Percentiles rank a stretch among this genome's conserved stretches.
Conservation (phyloP, 1,139 yeast species). For the Blastobotrys aristatus region DNA sequence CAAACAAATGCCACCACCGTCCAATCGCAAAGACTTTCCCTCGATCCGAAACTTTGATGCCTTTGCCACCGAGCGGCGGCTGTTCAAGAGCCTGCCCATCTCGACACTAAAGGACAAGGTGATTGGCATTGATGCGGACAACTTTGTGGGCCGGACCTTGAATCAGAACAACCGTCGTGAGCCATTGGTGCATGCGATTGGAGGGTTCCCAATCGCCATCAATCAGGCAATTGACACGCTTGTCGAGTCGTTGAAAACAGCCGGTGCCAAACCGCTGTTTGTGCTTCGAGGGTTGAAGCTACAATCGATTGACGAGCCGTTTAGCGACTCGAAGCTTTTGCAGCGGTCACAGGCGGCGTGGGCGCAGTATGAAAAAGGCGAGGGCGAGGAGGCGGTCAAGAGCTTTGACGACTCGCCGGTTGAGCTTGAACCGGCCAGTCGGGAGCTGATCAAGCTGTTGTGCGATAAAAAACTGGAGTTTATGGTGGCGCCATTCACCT, state of each 20-base stretch:
- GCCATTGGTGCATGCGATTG: constrained; percentile 70
- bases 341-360: constrained; percentile 37
- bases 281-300: constrained; percentile 56
- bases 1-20: background rate
- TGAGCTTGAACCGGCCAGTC: constrained; percentile 11
- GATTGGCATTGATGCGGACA: constrained; percentile 81
- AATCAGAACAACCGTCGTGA: constrained; percentile 54
- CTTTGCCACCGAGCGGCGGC: constrained; percentile 62
- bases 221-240: constrained; percentile 53
- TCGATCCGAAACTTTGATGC: constrained; percentile 64
- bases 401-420: constrained; percentile 27
- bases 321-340: constrained; percentile 17
- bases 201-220: constrained; percentile 73
- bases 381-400: constrained; percentile 34
- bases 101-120: constrained; percentile 63
- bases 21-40: background rate
- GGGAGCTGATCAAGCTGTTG: constrained; percentile 54
- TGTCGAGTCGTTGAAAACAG: constrained; percentile 53
- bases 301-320: constrained; percentile 23
- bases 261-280: constrained; percentile 68
- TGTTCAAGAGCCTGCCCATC: constrained; percentile 59
- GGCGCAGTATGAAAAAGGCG: constrained; percentile 33
- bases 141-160: constrained; percentile 61
- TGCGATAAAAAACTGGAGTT: constrained; percentile 56
- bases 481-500: constrained; percentile 75